Conservation (phyloP, 2,329 filamentous ascomycete genomes). For the Tolypocladium endophyticum region DNA sequence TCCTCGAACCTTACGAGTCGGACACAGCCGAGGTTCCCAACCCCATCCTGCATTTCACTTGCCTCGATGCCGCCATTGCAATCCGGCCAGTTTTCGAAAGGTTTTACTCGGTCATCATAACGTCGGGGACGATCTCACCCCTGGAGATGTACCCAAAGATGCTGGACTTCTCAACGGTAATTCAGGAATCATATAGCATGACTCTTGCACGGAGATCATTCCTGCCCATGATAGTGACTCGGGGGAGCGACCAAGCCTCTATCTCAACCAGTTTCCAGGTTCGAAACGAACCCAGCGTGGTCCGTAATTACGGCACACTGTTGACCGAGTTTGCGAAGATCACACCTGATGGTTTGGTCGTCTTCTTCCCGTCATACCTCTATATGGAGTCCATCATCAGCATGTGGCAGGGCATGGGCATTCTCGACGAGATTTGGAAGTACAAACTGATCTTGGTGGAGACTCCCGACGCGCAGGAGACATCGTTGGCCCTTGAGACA, state of each 20-base stretch:
- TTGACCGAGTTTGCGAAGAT: slow-evolving; percentile 92
- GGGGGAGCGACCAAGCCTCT: slow-evolving; percentile 85
- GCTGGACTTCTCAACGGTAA: slow-evolving; percentile 84
- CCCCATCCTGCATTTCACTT: slow-evolving; percentile 93
- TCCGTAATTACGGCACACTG: slow-evolving; percentile 89
- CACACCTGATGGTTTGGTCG: slow-evolving; percentile 94
- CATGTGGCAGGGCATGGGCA: slow-evolving; percentile 99
- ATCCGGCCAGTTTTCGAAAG: slow-evolving; percentile 97
- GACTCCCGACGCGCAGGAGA: slow-evolving; percentile 95
- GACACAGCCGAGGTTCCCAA: slow-evolving; percentile 93
- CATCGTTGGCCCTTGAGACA: slow-evolving; percentile 86
- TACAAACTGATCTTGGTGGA: slow-evolving; percentile 98
- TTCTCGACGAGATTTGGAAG: slow-evolving; percentile 96
- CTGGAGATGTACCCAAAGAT: slow-evolving; percentile 99
- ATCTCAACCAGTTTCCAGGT: slow-evolving; percentile 93
- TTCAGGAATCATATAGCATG: slow-evolving; percentile 97
- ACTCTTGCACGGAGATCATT: slow-evolving; percentile 91
- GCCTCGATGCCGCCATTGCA: slow-evolving; percentile 91
- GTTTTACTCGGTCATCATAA: slow-evolving; percentile 97
- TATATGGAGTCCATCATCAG: slow-evolving; percentile 99
- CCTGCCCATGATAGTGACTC: slow-evolving; percentile 92
- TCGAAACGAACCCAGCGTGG: slow-evolving; percentile 90
- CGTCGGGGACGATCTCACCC: slow-evolving; percentile 91
- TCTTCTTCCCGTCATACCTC: slow-evolving; percentile 96
- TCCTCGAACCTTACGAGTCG: slow-evolving; percentile 94